Percentiles rank a stretch among this genome's conserved stretches.
Evolutionary conservation across 2,329 filamentous ascomycete genomes (phyloP).

Genomic region (Chrysosporium queenslandicum): DNA sequence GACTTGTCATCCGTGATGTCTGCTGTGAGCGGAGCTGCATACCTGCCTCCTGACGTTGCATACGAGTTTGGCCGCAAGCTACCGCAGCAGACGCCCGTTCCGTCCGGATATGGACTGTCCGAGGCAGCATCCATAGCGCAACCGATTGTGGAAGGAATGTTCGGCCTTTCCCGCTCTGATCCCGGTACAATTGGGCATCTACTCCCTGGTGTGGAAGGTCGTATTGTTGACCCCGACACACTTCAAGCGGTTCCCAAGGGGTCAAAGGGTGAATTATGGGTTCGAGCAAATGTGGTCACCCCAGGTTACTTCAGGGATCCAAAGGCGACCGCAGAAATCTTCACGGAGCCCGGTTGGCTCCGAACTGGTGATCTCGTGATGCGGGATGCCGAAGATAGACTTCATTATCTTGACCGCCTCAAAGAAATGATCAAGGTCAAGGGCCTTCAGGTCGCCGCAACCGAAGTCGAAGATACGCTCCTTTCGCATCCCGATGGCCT

Average conservation of each 20-base stretch:
- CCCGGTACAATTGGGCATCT: constrained; percentile 30
- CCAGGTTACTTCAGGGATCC: constrained; percentile 36
- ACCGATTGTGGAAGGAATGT: constrained; percentile 13
- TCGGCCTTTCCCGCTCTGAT: constrained; percentile 10
- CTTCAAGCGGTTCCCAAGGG: constrained; percentile 29
- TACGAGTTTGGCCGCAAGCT: constrained; percentile 12
- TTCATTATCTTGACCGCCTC: constrained; percentile 50
- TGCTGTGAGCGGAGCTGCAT: constrained; percentile 14
- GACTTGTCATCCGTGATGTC: constrained; percentile 11
- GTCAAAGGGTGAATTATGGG: constrained; percentile 37
- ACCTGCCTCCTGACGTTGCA: constrained; percentile 12
- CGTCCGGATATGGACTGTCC: constrained; percentile 13
- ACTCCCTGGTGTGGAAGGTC: constrained; percentile 34
- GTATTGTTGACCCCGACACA: constrained; percentile 33
- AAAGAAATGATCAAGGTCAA: constrained; percentile 63
- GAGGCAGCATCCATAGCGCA: constrained; percentile 13
- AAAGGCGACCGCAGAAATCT: constrained; percentile 31
- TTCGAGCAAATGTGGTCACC: constrained; percentile 39
- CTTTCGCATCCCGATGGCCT: constrained; percentile 42
- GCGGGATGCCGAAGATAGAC: constrained; percentile 26
- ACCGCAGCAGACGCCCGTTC: constrained; percentile 8
- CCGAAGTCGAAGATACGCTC: constrained; percentile 54
- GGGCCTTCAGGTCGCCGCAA: constrained; percentile 49
- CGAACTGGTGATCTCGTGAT: constrained; percentile 35
- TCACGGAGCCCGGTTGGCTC: constrained; percentile 36